Evolutionary conservation across 306 rosid genomes (phyloP), one percentile per base, ranked within the genome.

Genomic region (Vigna radiata): DNA sequence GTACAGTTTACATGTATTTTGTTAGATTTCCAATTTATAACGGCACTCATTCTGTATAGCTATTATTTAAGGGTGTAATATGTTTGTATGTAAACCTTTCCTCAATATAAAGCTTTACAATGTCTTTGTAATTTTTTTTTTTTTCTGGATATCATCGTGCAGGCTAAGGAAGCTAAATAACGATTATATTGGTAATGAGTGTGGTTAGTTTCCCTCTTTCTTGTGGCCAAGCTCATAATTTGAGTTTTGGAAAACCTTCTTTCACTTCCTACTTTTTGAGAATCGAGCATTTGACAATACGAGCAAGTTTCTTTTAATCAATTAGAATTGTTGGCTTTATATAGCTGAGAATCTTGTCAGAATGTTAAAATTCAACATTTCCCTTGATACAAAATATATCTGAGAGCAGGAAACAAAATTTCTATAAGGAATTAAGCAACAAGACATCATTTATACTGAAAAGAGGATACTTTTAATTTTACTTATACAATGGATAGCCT

Each of bases 1-100:
- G 44, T 62, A 72, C 43, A 65, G 64, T 62, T 65, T 48, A 50
- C 44, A 49, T 66, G 63, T 66, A 55, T 58, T 63, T 76, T 59
- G 66, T 29, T 43, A 16, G 71, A 31, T 50, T 63, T 21, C 41
- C 46, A 18, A 17, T 31, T 53, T 61, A 29, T 37, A 70, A 18
- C 1, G 11, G 13, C 53, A 72, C 72, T 10, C 11, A 56, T 71
- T 76, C 60, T 14, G 41, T 16, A 10, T 4, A 7, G 13, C 29
- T 33, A 2, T 50, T 54, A 52, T 72, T 77, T 36, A 44, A 53
- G 61, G 12, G 21, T 21, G 61, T 72, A 65, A 39, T 69, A 2
- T 19, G 25, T 66, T 48, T 76, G 37, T 74, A 13, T 67, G 69
- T 23, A 80, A 29, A 67, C 65, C 15, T 66, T 61, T 66, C n/a